A percentile compares a stretch with the other conserved stretches of the same genome.
Conservation (phyloP, 2,329 filamentous ascomycete genomes). For the Botrytis aclada region DNA sequence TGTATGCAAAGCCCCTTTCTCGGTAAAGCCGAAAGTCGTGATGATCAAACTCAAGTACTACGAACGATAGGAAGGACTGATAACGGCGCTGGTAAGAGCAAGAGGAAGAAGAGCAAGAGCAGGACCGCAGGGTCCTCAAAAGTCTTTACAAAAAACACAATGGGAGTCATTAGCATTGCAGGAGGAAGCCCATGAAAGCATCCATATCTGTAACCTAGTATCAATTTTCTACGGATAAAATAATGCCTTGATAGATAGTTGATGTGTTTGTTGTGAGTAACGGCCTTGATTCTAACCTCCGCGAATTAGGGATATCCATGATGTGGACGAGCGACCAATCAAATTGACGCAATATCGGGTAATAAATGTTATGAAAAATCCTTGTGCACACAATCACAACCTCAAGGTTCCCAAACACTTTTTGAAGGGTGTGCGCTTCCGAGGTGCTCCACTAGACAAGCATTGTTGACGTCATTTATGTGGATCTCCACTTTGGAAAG, state of each 20-base stretch:
- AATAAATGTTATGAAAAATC: neutral
- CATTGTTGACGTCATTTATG: conserved; percentile 1
- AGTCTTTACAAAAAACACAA: neutral
- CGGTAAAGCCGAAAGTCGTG: neutral
- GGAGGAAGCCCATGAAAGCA: neutral
- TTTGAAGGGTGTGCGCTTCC: neutral
- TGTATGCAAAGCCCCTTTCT: neutral
- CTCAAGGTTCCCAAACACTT: neutral
- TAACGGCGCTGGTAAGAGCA: neutral
- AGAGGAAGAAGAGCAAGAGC: neutral
- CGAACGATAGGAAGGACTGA: neutral
- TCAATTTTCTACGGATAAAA: neutral
- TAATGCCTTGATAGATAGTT: neutral
- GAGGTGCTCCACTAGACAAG: conserved; percentile 6
- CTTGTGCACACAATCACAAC: neutral
- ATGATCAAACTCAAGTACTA: neutral
- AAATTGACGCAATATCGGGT: neutral
- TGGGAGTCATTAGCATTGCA: neutral
- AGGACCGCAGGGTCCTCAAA: neutral
- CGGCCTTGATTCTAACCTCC: neutral
- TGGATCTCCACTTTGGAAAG: neutral
- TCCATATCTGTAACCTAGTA: neutral
- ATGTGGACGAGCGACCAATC: neutral
- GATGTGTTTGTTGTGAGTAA: neutral
- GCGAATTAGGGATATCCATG: neutral